Conservation (phyloP, 2,329 filamentous ascomycete genomes). For the Gaeumannomyces sp. region DNA sequence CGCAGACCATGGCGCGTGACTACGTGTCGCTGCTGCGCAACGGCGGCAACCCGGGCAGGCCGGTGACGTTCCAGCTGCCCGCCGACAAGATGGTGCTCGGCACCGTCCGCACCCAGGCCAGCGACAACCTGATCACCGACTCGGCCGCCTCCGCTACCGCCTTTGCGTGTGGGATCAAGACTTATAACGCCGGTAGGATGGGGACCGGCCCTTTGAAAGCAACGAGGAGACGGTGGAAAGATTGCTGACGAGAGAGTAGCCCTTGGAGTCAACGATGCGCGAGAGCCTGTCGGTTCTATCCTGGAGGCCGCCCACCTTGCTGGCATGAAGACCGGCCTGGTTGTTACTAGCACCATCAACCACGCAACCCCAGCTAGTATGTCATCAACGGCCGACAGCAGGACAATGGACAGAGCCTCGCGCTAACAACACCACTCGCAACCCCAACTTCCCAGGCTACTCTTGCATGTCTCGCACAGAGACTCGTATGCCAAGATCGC, state of each 20-base stretch:
- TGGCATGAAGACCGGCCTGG: constrained; percentile 34
- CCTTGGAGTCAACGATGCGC: constrained; percentile 27
- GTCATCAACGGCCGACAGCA: not conserved
- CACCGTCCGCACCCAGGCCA: constrained; percentile 23
- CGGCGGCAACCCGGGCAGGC: constrained; percentile 15
- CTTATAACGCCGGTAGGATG: constrained; percentile 26
- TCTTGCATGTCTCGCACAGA: constrained; percentile 26
- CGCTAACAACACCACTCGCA: not conserved
- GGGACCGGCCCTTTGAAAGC: not conserved
- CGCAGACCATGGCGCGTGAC: constrained; percentile 24
- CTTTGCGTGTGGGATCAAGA: constrained; percentile 32
- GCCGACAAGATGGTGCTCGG: constrained; percentile 23
- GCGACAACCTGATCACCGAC: constrained; percentile 32
- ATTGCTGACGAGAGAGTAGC: constrained; percentile 11
- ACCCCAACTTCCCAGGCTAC: constrained; percentile 18
- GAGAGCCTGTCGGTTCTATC: constrained; percentile 29
- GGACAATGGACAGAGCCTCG: not conserved
- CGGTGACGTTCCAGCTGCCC: constrained; percentile 17
- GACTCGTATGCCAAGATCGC: constrained; percentile 30
- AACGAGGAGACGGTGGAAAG: not conserved
- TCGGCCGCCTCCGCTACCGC: constrained; percentile 34
- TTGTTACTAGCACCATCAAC: constrained; percentile 35
- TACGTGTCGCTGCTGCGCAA: constrained; percentile 19
- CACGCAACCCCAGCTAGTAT: constrained; percentile 26
- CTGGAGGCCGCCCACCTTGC: constrained; percentile 33